Percentiles rank a stretch among this genome's conserved stretches.
These are phyloP conservation scores for Boletus subparvulus DNA, from an alignment of 768 basidiomycete species.

Conservation along the genomic window DNA sequence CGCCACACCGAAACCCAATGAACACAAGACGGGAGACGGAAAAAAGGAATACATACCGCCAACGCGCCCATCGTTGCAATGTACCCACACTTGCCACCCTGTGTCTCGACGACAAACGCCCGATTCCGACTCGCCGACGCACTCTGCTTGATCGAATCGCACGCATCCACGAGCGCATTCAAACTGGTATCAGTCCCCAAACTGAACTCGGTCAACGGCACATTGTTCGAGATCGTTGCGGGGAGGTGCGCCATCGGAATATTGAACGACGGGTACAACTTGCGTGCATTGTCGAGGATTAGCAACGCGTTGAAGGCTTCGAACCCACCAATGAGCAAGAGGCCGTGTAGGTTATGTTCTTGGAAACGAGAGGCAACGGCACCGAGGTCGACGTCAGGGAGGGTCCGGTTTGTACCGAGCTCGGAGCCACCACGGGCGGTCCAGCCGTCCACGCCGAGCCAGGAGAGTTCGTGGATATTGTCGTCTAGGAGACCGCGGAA, in stretches of 20 bases:
- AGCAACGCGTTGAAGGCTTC: constrained; percentile 85
- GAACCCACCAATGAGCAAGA: constrained; percentile 94
- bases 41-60: constrained; percentile 59
- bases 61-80: constrained; percentile 94
- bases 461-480: constrained; percentile 79
- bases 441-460: constrained; percentile 98
- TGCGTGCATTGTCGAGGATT: constrained; percentile 76
- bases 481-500: constrained; percentile 94
- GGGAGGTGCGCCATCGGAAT: constrained; percentile 96
- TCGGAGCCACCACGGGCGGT: constrained; percentile 95
- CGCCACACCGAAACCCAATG: not conserved
- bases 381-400: constrained; percentile 86
- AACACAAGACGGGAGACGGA: not conserved
- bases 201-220: constrained; percentile 95
- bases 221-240: constrained; percentile 97
- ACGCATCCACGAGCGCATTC: constrained; percentile 96
- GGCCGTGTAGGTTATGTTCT: constrained; percentile 69
- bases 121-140: constrained; percentile 94
- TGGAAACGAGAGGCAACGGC: constrained; percentile 91
- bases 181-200: constrained; percentile 96
- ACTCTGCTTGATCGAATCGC: constrained; percentile 98
- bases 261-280: constrained; percentile 86
- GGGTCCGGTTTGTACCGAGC: constrained; percentile 90
- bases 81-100: constrained; percentile 96
- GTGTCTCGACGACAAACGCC: constrained; percentile 97